Conservation (phyloP, 768 basidiomycete species). For the Tulasnella sp. region DNA sequence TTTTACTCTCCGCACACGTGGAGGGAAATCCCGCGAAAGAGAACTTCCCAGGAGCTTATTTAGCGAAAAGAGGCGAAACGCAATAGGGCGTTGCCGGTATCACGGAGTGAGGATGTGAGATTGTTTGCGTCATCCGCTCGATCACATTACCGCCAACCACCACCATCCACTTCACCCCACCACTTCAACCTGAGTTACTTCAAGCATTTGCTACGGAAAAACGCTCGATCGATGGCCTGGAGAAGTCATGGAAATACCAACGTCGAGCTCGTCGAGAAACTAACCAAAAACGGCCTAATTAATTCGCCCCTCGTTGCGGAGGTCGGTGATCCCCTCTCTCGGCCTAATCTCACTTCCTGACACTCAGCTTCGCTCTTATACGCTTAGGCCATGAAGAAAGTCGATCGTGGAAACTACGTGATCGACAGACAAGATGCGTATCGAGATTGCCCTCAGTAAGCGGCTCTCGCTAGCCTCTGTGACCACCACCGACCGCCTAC, state of each 20-base stretch:
- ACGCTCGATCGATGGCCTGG: conserved; percentile 66
- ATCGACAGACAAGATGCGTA: conserved; percentile 53
- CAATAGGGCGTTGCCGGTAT: no score
- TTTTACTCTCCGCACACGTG: no score
- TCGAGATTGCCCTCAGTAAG: conserved; percentile 71
- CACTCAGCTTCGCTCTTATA: not conserved
- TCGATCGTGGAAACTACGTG: conserved; percentile 72
- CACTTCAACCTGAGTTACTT: not conserved
- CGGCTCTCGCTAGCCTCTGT: not conserved
- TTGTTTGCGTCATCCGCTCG: not conserved
- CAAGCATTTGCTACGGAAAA: not conserved
- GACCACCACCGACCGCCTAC: not conserved
- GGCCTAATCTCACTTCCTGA: not conserved
- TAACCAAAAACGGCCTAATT: conserved; percentile 55
- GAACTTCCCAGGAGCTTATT: no score
- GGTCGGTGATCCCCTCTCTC: conserved; percentile 43
- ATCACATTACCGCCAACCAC: not conserved
- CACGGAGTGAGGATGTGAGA: not conserved
- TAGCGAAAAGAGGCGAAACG: no score
- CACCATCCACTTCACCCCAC: not conserved
- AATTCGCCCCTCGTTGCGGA: conserved; percentile 52
- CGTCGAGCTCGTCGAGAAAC: conserved; percentile 65
- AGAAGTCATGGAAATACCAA: conserved; percentile 67
- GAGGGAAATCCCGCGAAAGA: no score
- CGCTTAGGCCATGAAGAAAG: conserved; percentile 60